Base-by-base conservation (phyloP, 2,329 filamentous ascomycete genomes). In the Aspergillus vadensis region DNA sequence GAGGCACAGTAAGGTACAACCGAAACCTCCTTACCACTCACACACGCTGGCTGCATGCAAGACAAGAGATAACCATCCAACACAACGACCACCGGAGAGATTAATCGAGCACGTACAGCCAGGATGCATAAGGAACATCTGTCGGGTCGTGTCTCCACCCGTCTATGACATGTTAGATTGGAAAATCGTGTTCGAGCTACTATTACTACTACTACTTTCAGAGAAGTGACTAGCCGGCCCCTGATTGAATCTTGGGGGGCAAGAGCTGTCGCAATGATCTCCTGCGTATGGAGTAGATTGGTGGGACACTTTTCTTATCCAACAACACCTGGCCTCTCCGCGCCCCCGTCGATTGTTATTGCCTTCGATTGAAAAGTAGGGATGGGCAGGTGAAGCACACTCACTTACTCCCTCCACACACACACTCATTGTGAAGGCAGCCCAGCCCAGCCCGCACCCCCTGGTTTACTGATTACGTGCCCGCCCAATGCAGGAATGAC, bases 81-180 rank as follows among this genome's bases (percentile, higher is more conserved):
- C 23, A 32, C n/a, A 21, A 44, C 38, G 38, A 43, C 5, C 15
- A n/a, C n/a, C 25, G 23, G 47, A 44, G 47, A 50, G 47, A 50
- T 50, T 30, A 15, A 36, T 36, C 30, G 47, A 50, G 47, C 47
- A 50, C 47, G 47, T 27, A 50, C 47, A 50, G 47, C 10, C 27
- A 50, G 25, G 47, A 50, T 50, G 25, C 47, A 50, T 50, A 49
- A 49, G 44, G 44, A 17, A 15, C 44, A 49, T 49, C 44, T 25
- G 44, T 49, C 25, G 47, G 32, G 32, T 36, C 32, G 32, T 36
- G 47, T 50, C 47, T 10, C 47, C 47, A 50, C 47, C 47, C 23
- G 25, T 25, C 47, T n/a, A 50, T 50, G 47, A 50, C 47, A 50
- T 49, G 23, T 44, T 49, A 49, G 44, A 49, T 49, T 48, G 21